A percentile compares a stretch with the other conserved stretches of the same genome.
Conservation (phyloP, 2,329 filamentous ascomycete genomes). For the Cytospora mali region DNA sequence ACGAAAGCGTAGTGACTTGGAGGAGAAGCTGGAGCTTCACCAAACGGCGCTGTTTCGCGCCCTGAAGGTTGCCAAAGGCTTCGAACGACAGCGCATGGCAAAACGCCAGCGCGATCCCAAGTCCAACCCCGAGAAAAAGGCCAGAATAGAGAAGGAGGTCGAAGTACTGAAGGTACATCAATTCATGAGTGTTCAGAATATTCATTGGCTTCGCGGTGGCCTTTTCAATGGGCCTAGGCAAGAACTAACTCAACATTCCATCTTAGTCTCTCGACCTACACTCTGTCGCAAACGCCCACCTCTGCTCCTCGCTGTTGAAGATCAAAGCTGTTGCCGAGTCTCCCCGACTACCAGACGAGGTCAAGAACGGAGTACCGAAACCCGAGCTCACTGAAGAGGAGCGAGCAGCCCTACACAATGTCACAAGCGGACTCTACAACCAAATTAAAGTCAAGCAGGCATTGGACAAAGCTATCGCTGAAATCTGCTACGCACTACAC, state of each 20-base stretch:
- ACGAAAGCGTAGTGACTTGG: slow-evolving; percentile 52
- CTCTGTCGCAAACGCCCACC: slow-evolving; percentile 58
- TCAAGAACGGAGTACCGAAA: slow-evolving; percentile 51
- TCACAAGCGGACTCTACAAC: slow-evolving; percentile 61
- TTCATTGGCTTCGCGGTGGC: background rate
- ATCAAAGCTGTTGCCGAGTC: slow-evolving; percentile 56
- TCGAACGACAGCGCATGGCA: slow-evolving; percentile 76
- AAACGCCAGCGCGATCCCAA: slow-evolving; percentile 57
- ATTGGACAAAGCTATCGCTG: slow-evolving; percentile 51
- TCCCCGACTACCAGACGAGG: slow-evolving; percentile 51
- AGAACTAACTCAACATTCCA: background rate
- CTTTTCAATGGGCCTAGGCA: background rate
- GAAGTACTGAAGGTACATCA: slow-evolving; percentile 55
- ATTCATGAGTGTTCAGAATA: background rate
- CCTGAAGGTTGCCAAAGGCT: slow-evolving; percentile 72
- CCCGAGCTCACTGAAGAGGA: slow-evolving; percentile 57
- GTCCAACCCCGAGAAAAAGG: slow-evolving; percentile 51
- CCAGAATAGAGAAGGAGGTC: slow-evolving; percentile 64
- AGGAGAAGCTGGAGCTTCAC: slow-evolving; percentile 41
- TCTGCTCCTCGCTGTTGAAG: slow-evolving; percentile 57
- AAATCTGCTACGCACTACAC: slow-evolving; percentile 52
- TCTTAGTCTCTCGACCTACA: slow-evolving; percentile 58
- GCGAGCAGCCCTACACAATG: slow-evolving; percentile 56
- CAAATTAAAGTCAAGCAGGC: slow-evolving; percentile 52
- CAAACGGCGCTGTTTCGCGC: slow-evolving; percentile 65